These are phyloP conservation scores for Endocalyx cinctus DNA, from an alignment of 2,329 filamentous ascomycete genomes.

Conservation along the genomic window DNA sequence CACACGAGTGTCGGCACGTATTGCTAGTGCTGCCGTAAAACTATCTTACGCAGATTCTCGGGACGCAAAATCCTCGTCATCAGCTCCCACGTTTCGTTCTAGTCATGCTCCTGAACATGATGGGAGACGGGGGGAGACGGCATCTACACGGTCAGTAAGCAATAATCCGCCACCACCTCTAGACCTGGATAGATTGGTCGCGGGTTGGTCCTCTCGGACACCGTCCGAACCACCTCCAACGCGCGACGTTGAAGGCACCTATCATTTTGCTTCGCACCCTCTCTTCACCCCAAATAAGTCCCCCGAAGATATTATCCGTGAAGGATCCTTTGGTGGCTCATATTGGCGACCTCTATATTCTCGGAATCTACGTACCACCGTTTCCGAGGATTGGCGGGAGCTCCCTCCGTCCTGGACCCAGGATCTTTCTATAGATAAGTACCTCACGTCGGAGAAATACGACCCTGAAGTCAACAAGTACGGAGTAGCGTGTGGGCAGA, in stretches of 20 bases:
- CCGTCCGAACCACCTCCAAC: constrained; percentile 33
- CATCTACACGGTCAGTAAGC: too few relatives aligned
- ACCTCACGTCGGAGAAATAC: constrained; percentile 37
- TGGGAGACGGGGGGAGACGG: too few relatives aligned
- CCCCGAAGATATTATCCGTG: constrained; percentile 45
- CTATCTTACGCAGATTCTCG: constrained; percentile 34
- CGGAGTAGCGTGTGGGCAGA: constrained; percentile 47
- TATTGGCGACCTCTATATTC: constrained; percentile 47
- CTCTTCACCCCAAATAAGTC: constrained; percentile 49
- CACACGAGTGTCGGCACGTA: constrained; percentile 41
- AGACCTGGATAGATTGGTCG: constrained; percentile 17
- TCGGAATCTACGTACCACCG: constrained; percentile 32
- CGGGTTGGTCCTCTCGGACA: constrained; percentile 41
- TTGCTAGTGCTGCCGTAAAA: constrained; percentile 33
- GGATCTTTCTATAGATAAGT: constrained; percentile 32
- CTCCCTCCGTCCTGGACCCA: constrained; percentile 39
- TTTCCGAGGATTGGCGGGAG: constrained; percentile 43
- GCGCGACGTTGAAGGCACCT: constrained; percentile 35
- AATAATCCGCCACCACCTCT: constrained; percentile 2
- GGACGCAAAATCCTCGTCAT: too few relatives aligned
- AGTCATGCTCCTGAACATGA: too few relatives aligned
- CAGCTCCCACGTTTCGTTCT: too few relatives aligned
- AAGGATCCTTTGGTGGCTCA: constrained; percentile 48
- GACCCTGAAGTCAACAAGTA: constrained; percentile 47
- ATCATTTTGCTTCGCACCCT: constrained; percentile 40